phyloP scores from a whole-genome alignment of 805 yeast species.

The Kazachstania martiniae region DNA sequence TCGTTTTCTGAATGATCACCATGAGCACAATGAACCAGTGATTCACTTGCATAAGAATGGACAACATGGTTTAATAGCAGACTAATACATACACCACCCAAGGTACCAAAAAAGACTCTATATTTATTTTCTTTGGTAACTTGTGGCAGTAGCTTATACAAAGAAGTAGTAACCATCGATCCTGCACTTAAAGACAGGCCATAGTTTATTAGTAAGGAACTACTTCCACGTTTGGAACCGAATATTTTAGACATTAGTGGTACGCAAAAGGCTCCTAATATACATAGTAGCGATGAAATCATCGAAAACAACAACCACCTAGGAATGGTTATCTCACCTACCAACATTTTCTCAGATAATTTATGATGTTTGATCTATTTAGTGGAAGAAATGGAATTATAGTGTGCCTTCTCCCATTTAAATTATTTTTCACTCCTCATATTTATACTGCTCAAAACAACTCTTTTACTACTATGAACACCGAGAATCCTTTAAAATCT shows the following conservation, averaged over 20 bases:
- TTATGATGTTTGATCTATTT: too few species aligned
- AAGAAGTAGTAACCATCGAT: slow-evolving; percentile 66
- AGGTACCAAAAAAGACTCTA: slow-evolving; percentile 33
- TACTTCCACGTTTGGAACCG: slow-evolving; percentile 7
- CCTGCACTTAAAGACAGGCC: slow-evolving; percentile 77
- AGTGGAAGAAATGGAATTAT: too few species aligned
- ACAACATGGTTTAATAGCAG: slow-evolving; percentile 49
- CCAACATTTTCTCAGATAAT: too few species aligned
- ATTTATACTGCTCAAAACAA: too few species aligned
- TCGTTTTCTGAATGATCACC: slow-evolving; percentile 15
- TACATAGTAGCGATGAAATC: slow-evolving; percentile 59
- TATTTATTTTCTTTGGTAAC: slow-evolving; percentile 33
- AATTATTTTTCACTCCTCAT: too few species aligned
- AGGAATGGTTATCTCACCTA: slow-evolving; percentile 9
- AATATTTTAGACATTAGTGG: slow-evolving; percentile 18
- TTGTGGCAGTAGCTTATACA: slow-evolving; percentile 69
- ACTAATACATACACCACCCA: slow-evolving; percentile 54
- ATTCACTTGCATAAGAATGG: slow-evolving; percentile 67
- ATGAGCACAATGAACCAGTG: slow-evolving; percentile 80
- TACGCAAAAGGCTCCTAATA: slow-evolving; percentile 60
- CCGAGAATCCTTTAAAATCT: too few species aligned
- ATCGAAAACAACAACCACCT: slow-evolving; percentile 31
- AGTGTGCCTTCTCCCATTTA: too few species aligned
- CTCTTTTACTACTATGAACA: too few species aligned
- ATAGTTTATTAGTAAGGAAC: slow-evolving; percentile 56